phyloP scores from a whole-genome alignment of 129 eudicot species.

The Chrysanthemum lavandulifolium region DNA sequence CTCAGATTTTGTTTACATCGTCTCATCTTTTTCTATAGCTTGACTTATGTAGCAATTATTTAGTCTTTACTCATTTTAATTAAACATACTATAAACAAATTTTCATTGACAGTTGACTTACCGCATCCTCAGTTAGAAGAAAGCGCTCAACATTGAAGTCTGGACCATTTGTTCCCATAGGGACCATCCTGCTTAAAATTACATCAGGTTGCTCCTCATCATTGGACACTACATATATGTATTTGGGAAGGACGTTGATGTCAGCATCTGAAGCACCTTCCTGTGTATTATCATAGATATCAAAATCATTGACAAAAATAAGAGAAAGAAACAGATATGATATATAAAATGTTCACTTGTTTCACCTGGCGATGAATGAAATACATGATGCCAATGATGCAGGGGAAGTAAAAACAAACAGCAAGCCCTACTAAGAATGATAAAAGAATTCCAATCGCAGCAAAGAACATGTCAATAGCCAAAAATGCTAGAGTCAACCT shows the following conservation, averaged over 20 bases:
- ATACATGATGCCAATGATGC: background rate
- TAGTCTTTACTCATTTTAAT: too few relatives aligned
- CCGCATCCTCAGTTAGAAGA: background rate
- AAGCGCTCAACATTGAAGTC: background rate
- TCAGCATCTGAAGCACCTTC: background rate
- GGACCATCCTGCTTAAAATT: background rate
- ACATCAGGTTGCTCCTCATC: background rate
- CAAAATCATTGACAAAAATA: background rate
- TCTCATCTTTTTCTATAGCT: too few relatives aligned
- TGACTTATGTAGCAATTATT: too few relatives aligned
- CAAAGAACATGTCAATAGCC: conserved; percentile 78
- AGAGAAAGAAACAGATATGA: background rate
- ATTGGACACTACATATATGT: background rate
- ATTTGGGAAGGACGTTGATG: background rate
- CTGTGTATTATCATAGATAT: background rate
- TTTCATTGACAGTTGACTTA: background rate
- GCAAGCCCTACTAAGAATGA: conserved; percentile 59
- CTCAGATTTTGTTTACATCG: too few relatives aligned
- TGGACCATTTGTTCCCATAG: background rate
- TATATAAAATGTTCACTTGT: background rate
- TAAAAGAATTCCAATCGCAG: conserved; percentile 62
- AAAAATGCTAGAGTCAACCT: conserved; percentile 73
- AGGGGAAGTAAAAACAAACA: background rate
- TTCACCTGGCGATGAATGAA: background rate
- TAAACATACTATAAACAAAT: too few relatives aligned